Evolutionary conservation across 2,329 filamentous ascomycete species (phyloP).

Genomic region (Trichoderma arundinaceum): DNA sequence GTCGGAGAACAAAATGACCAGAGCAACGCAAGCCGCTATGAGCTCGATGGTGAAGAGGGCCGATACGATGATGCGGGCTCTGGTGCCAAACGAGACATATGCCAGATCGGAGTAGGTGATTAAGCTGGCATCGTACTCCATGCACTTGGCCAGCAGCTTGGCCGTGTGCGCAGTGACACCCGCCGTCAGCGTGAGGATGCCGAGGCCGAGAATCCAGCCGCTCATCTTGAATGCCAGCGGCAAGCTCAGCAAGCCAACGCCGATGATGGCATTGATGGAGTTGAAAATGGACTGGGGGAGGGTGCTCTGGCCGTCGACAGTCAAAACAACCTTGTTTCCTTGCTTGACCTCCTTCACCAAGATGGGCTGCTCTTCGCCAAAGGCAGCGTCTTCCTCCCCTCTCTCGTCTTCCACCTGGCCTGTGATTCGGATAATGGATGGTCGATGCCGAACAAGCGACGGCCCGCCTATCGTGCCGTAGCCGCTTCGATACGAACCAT

Average conservation of each 20-base stretch:
- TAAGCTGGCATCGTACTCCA: constrained; percentile 81
- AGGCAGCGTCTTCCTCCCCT: constrained; percentile 45
- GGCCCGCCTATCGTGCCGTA: constrained; percentile 59
- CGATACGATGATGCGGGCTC: constrained; percentile 80
- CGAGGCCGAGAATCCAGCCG: constrained; percentile 83
- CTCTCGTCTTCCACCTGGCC: constrained; percentile 37
- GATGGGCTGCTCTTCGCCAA: constrained; percentile 72
- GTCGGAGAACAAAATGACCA: constrained; percentile 92
- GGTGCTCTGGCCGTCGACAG: constrained; percentile 92
- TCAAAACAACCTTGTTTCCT: constrained; percentile 81
- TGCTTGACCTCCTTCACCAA: constrained; percentile 90
- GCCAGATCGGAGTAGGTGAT: constrained; percentile 96
- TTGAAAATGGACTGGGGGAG: constrained; percentile 96
- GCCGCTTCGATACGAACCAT: constrained; percentile 59
- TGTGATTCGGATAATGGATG: constrained; percentile 54
- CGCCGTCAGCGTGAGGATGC: constrained; percentile 75
- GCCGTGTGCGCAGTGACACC: constrained; percentile 84
- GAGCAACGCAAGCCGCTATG: constrained; percentile 83
- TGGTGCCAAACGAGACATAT: constrained; percentile 85
- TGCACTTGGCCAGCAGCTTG: constrained; percentile 81
- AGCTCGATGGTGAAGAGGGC: constrained; percentile 88
- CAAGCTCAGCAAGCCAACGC: constrained; percentile 85
- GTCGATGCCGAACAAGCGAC: constrained; percentile 43
- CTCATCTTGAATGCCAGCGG: constrained; percentile 87
- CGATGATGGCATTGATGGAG: constrained; percentile 90